Conservation (phyloP, 2,329 filamentous ascomycete species). For the Aspergillus nomiae region DNA sequence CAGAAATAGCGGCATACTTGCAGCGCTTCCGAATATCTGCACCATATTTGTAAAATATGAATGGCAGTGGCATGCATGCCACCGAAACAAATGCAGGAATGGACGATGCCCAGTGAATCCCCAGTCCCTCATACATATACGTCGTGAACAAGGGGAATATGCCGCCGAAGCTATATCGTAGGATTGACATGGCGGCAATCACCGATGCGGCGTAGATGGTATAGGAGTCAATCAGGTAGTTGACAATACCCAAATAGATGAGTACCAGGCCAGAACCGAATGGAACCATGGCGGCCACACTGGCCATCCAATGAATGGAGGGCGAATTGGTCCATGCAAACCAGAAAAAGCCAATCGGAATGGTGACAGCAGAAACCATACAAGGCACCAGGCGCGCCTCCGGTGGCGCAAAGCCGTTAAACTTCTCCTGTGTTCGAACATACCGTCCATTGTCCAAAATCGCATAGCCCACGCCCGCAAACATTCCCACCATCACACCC, state of each 20-base stretch:
- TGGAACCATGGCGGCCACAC: neutral
- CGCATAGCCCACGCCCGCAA: neutral
- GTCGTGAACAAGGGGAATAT: slow-evolving; percentile 2
- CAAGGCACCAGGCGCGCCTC: slow-evolving; percentile 3
- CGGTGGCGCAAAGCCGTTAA: slow-evolving; percentile 4
- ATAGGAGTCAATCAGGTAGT: slow-evolving; percentile 8
- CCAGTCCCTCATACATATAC: slow-evolving; percentile 5
- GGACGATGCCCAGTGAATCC: slow-evolving; percentile 4
- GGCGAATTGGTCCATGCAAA: slow-evolving; percentile 9
- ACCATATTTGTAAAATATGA: slow-evolving; percentile 4
- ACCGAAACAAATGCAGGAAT: slow-evolving; percentile 5
- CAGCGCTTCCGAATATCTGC: neutral
- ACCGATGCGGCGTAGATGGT: slow-evolving; percentile 7
- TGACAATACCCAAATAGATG: slow-evolving; percentile 4
- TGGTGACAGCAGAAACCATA: neutral
- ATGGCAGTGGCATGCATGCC: slow-evolving; percentile 1
- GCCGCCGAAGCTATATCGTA: neutral
- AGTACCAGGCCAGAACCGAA: slow-evolving; percentile 8
- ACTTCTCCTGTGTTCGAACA: neutral
- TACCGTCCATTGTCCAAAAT: slow-evolving; percentile 1
- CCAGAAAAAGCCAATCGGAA: slow-evolving; percentile 7
- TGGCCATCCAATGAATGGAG: slow-evolving; percentile 5
- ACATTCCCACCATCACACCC: slow-evolving; percentile 4
- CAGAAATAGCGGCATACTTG: slow-evolving; percentile 1
- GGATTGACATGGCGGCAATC: neutral